Conservation (phyloP, 1,284 basidiomycete species). For the Puccinia hordei region DNA sequence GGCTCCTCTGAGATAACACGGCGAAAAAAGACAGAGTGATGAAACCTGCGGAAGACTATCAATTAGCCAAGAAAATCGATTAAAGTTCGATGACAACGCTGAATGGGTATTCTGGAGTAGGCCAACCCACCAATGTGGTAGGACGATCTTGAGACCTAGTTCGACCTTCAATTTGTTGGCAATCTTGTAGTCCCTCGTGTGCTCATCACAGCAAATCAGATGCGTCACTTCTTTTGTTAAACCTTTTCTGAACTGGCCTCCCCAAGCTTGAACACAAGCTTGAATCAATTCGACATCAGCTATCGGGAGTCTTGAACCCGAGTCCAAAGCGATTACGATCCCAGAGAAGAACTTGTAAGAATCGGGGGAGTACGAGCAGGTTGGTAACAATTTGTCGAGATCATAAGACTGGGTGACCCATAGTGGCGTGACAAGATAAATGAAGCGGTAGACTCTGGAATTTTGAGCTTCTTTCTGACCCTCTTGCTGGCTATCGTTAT, state of each 20-base stretch:
- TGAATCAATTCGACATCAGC: constrained; percentile 36
- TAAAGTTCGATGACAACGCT: not conserved
- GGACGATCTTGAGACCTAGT: constrained; percentile 33
- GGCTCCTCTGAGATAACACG: constrained; percentile 34
- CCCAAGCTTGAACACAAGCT: constrained; percentile 22
- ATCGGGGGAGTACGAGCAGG: constrained; percentile 29
- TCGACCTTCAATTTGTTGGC: constrained; percentile 2
- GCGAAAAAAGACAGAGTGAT: constrained; percentile 22
- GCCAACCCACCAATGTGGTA: constrained; percentile 46
- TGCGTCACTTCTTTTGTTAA: constrained; percentile 33
- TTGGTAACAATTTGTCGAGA: constrained; percentile 12
- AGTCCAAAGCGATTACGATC: constrained; percentile 34
- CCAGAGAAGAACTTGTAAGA: constrained; percentile 38
- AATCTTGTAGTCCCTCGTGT: constrained; percentile 9
- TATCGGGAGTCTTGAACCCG: not conserved
- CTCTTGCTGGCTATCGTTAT: not conserved
- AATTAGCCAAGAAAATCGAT: not conserved
- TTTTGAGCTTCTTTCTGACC: no score
- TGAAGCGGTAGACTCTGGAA: constrained; percentile 7
- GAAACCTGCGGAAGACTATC: constrained; percentile 28
- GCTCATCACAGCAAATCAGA: constrained; percentile 18
- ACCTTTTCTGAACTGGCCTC: constrained; percentile 25
- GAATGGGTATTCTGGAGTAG: not conserved
- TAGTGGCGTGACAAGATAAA: constrained; percentile 32
- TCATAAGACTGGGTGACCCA: constrained; percentile 47